phyloP scores from a whole-genome alignment of 2,329 filamentous ascomycete genomes.

The Diaporthe citri region DNA sequence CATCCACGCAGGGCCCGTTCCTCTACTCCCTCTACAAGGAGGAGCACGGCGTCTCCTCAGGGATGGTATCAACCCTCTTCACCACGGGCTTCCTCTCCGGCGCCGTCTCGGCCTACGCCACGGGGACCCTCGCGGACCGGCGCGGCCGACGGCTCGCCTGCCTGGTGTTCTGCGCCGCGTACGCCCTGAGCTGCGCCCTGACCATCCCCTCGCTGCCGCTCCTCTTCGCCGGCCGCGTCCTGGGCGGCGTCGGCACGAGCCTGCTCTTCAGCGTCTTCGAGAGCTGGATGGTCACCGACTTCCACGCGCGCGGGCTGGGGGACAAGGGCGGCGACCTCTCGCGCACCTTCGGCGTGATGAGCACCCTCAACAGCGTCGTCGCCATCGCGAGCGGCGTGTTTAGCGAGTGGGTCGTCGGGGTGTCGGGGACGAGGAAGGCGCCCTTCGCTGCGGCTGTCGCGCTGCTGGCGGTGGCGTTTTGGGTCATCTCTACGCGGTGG shows the following conservation, averaged over 20 bases:
- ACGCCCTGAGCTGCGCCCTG: conserved; percentile 63
- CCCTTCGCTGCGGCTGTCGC: conserved; percentile 59
- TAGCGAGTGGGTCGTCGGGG: conserved; percentile 63
- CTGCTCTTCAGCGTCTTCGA: conserved; percentile 71
- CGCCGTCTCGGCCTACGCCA: conserved; percentile 58
- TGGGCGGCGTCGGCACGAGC: conserved; percentile 68
- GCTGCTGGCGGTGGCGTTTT: conserved; percentile 56
- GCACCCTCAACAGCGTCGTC: conserved; percentile 66
- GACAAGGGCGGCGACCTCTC: conserved; percentile 58
- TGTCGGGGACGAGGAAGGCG: conserved; percentile 61
- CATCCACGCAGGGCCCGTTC: conserved; percentile 48
- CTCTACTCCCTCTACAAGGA: conserved; percentile 53
- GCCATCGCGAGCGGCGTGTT: conserved; percentile 65
- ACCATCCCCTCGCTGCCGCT: conserved; percentile 51
- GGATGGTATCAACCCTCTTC: conserved; percentile 55
- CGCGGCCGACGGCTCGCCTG: conserved; percentile 65
- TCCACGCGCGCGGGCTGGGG: conserved; percentile 57
- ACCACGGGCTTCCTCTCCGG: conserved; percentile 59
- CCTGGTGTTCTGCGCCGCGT: conserved; percentile 66
- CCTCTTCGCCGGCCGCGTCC: conserved; percentile 64
- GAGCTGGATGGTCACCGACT: conserved; percentile 72
- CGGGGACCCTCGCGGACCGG: conserved; percentile 62
- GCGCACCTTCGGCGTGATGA: conserved; percentile 64
- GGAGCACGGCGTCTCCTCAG: conserved; percentile 47
- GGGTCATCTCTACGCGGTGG: conserved; percentile 61